Conservation (phyloP, 2,329 filamentous ascomycete genomes). For the Arthrobotrys megalospora region DNA sequence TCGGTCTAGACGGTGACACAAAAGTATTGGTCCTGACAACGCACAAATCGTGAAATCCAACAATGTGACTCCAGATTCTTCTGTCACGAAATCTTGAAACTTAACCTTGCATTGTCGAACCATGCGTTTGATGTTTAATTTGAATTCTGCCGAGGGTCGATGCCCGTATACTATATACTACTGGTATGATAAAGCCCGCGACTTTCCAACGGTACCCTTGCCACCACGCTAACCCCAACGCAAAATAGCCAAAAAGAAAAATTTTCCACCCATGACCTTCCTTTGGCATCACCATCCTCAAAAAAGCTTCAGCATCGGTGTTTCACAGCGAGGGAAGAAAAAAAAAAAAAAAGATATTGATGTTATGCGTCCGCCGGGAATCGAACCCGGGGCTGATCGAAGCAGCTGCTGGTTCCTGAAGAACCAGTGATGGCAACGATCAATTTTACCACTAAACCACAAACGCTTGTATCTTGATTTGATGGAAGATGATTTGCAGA, state of each 20-base stretch:
- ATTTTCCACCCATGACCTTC: conserved; percentile 21
- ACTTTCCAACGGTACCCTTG: conserved; percentile 12
- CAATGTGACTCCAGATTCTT: neutral
- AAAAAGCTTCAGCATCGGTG: conserved; percentile 4
- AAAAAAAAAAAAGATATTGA: conserved; percentile 34
- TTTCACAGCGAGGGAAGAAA: neutral
- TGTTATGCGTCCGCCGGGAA: conserved; percentile 56
- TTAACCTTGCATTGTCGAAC: neutral
- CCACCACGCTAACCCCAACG: conserved; percentile 27
- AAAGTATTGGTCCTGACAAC: neutral
- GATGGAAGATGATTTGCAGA: neutral
- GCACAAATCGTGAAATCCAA: conserved; percentile 4
- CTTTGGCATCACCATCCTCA: conserved; percentile 15
- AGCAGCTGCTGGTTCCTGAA: neutral
- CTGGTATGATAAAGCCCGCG: neutral
- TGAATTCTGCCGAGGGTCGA: neutral
- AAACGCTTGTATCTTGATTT: conserved; percentile 48
- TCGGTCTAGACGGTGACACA: neutral
- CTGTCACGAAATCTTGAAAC: neutral
- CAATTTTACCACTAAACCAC: conserved; percentile 61
- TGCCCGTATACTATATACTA: neutral
- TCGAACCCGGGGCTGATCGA: conserved; percentile 60
- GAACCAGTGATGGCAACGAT: conserved; percentile 51
- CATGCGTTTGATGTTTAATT: neutral
- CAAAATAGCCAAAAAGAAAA: conserved; percentile 56